Evolutionary conservation across 1,284 basidiomycete species (phyloP).

Genomic region (Lignosus rhinocerotis): DNA sequence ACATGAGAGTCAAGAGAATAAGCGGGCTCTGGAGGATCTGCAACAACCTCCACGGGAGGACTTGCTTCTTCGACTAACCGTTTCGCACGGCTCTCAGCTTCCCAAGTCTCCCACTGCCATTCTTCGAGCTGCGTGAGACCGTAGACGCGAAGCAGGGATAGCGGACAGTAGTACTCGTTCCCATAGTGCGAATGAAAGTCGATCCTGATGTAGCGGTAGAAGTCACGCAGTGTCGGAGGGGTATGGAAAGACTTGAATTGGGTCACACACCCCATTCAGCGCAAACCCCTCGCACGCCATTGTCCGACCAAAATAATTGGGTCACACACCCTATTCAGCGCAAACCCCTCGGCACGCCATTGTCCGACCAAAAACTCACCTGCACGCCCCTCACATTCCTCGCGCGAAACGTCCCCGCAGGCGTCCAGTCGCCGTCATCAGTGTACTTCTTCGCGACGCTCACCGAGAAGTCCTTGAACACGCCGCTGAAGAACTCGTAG

Average conservation of each 20-base stretch:
- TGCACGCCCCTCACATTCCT: conserved; percentile 93
- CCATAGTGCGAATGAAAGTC: conserved; percentile 96
- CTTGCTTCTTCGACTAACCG: conserved; percentile 30
- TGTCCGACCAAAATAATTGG: not conserved
- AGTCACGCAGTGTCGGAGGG: conserved; percentile 68
- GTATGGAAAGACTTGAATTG: conserved; percentile 73
- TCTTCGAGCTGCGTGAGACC: conserved; percentile 97
- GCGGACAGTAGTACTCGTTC: conserved; percentile 94
- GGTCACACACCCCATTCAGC: not conserved
- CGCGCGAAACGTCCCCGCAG: conserved; percentile 78
- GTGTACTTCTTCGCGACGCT: conserved; percentile 76
- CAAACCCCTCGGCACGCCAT: not conserved
- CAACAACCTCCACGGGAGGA: conserved; percentile 26
- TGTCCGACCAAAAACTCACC: conserved; percentile 46
- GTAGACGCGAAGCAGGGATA: conserved; percentile 91
- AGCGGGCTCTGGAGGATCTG: conserved; percentile 23
- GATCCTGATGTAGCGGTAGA: conserved; percentile 92
- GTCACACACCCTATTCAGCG: not conserved
- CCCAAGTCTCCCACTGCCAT: conserved; percentile 89
- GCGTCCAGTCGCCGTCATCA: conserved; percentile 70
- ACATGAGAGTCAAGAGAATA: conserved; percentile 12
- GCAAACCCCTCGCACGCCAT: not conserved
- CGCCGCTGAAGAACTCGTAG: conserved; percentile 97
- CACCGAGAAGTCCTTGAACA: conserved; percentile 91
- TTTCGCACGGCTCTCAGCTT: conserved; percentile 58